Evolutionary conservation across 371 early-diverging fungal species (phyloP), one percentile per base, ranked within the genome.

Genomic region (Saksenaea oblongispora): DNA sequence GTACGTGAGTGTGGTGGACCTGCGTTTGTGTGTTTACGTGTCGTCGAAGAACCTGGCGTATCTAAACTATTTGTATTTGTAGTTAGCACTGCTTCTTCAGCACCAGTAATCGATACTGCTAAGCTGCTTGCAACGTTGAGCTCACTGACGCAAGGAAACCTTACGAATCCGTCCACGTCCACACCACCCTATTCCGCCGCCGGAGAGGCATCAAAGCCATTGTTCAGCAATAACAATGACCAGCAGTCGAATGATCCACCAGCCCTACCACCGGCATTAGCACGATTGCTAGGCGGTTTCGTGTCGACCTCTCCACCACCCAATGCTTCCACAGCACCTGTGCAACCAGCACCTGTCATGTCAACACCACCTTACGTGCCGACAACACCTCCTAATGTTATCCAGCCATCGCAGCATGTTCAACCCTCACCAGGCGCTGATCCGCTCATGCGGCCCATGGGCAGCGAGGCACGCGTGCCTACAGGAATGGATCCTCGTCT

Each of bases 251-350:
- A 36, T 42, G 61, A 35, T 31, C 10, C 57, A 31, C 15, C 62
- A 7, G 63, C n/a, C 14, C 65, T 78, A 17, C 78, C 78, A 22
- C 78, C 78, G 31, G 75, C 73, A 13, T 53, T 78, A n/a, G 78
- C 73, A 27, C 67, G 64, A 39, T 47, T 78, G 18, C 47, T 78
- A 18, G 75, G 75, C n/a, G 71, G 73, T 8, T 26, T 74, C 5
- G 73, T 68, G 0, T 59, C 70, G 22, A 58, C 62, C 17, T 61
- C 70, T 17, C 51, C 58, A 11, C 15, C 58, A 18, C 7, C 44
- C 0, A 11, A 44, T 11, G 14, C 44, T 7, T 7, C 44, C 8
- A 44, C 3, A 11, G 7, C 44, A n/a, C 44, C 44, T n/a, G 5
- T 17, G 44, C 44, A 44, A n/a, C 14, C 44, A 7, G n/a, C 44